Base-by-base conservation (phyloP, 306 rosid genomes). In the Cyamopsis tetragonoloba region DNA sequence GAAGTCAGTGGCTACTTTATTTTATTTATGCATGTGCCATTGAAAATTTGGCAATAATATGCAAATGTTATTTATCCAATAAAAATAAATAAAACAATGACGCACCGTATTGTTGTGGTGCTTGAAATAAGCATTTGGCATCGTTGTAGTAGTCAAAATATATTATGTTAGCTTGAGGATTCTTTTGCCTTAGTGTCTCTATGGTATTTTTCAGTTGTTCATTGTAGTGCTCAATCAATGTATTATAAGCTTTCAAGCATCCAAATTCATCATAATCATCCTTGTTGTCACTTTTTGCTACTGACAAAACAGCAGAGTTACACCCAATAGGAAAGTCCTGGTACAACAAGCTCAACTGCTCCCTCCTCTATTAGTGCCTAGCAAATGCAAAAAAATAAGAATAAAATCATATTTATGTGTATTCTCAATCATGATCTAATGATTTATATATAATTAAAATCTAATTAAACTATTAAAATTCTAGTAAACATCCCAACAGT, bases 121-220 rank as follows among this genome's bases (percentile, higher is more conserved):
- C 50, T 46, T 68, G 68, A 64, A 28, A 77, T 24, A 82, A 73
- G 12, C 50, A 77, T 49, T 64, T 65, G 7, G 77, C 57, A 0
- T 79, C 68, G 30, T 63, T 65, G 3, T 73, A 82, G 55, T 85
- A 82, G 48, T 85, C 87, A 6, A 79, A 82, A 48, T 79, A 82
- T 12, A 82, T 74, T 10, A 79, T 77, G 11, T 32, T 82, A 8
- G 73, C 37, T 3, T 32, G 37, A 32, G 7, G 0, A n/a, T n/a
- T 39, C 18, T 39, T 13, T 39, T 39, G 46, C 13, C 17, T 4
- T 39, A 39, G 13, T 39, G n/a, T n/a, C n/a, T n/a, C n/a, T n/a
- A n/a, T n/a, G n/a, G n/a, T n/a, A n/a, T n/a, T n/a, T n/a, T n/a
- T n/a, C n/a, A n/a, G n/a, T n/a, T n/a, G n/a, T n/a, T n/a, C 46